Percentiles rank a stretch among this genome's conserved stretches.
phyloP scores from a whole-genome alignment of 768 basidiomycete genomes.

The Suillus ampliporus region DNA sequence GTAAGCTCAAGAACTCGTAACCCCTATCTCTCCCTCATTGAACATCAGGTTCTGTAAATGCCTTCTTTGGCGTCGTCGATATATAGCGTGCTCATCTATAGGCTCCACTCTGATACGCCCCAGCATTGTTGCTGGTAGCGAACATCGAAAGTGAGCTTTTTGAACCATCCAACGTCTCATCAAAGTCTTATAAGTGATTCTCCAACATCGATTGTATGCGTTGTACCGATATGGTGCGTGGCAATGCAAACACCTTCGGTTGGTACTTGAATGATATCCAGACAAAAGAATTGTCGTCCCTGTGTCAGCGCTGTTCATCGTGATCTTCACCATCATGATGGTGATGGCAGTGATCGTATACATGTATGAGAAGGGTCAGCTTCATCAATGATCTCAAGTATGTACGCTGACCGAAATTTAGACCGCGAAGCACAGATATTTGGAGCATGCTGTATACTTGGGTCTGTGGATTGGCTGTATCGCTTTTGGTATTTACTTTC shows the following conservation, averaged over 20 bases:
- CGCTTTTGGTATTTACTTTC: slow-evolving; percentile 10
- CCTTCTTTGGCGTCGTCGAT: slow-evolving; percentile 3
- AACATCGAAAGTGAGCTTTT: slow-evolving; percentile 12
- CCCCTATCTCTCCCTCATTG: background rate
- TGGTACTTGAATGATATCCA: background rate
- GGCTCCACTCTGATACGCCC: background rate
- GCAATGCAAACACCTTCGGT: too few relatives aligned
- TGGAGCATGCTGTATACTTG: slow-evolving; percentile 5
- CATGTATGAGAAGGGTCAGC: slow-evolving; percentile 9
- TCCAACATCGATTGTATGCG: slow-evolving; percentile 10
- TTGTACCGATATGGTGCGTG: slow-evolving; percentile 11
- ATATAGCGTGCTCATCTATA: background rate
- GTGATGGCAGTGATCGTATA: slow-evolving; percentile 9
- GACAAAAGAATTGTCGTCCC: slow-evolving; percentile 12
- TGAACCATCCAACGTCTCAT: background rate
- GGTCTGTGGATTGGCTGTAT: slow-evolving; percentile 11
- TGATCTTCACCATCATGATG: slow-evolving; percentile 5
- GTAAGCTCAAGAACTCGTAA: background rate
- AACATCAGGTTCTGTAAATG: slow-evolving; percentile 5
- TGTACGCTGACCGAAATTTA: background rate
- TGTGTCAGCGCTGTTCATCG: slow-evolving; percentile 2
- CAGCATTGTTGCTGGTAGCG: slow-evolving; percentile 6
- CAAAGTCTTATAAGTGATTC: slow-evolving; percentile 11
- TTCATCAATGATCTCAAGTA: background rate
- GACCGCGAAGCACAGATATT: slow-evolving; percentile 5